Conservation (phyloP, 1,284 basidiomycete species). For the Paramarasmius palmivorus region DNA sequence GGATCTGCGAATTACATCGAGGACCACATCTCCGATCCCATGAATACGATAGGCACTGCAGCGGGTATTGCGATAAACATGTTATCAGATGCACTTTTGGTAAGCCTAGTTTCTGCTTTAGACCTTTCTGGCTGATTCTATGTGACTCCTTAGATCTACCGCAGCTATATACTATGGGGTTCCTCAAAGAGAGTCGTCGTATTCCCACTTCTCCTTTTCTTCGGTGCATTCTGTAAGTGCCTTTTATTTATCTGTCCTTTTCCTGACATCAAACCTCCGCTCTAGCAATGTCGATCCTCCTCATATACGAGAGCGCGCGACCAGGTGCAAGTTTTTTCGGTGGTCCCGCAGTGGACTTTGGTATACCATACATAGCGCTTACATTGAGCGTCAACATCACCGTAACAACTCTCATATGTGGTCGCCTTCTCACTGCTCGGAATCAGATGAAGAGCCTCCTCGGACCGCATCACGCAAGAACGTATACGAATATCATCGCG, state of each 20-base stretch:
- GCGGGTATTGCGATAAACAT: constrained; percentile 25
- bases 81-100: constrained; percentile 28
- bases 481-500: constrained; percentile 25
- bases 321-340: constrained; percentile 23
- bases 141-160: constrained; percentile 23
- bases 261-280: not conserved
- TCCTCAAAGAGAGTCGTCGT: constrained; percentile 18
- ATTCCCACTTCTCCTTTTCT: constrained; percentile 24
- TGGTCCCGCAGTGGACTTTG: constrained; percentile 22
- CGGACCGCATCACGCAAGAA: constrained; percentile 19
- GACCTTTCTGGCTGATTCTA: not conserved
- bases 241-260: not conserved
- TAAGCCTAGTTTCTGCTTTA: constrained; percentile 10
- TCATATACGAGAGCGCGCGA: constrained; percentile 23
- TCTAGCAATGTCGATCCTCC: constrained; percentile 24
- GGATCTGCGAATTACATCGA: constrained; percentile 25
- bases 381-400: constrained; percentile 28
- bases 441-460: constrained; percentile 10
- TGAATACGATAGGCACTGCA: constrained; percentile 27
- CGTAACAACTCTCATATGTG: constrained; percentile 24
- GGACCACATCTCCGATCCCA: constrained; percentile 21
- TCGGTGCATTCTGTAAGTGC: constrained; percentile 27
- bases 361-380: constrained; percentile 25
- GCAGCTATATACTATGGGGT: constrained; percentile 29
- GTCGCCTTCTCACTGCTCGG: constrained; percentile 21